These are phyloP conservation scores for Ramularia collo-cygni DNA, from an alignment of 2,329 filamentous ascomycete genomes.

Conservation along the genomic window DNA sequence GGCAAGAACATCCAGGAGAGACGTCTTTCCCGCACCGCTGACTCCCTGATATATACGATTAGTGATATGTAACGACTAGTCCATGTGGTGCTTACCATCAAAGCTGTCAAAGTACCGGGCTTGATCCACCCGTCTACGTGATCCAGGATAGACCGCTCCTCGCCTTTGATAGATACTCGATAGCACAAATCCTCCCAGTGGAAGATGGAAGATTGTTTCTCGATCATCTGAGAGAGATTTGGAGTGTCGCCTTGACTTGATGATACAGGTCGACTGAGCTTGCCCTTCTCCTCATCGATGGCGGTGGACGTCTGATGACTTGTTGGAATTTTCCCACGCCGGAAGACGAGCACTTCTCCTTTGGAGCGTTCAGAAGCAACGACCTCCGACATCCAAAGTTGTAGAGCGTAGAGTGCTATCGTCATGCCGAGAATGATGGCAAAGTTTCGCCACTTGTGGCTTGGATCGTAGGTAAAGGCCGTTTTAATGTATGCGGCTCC, in stretches of 20 bases:
- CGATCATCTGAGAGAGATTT: slow-evolving; percentile 42
- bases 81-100: no score
- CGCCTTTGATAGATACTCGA: slow-evolving; percentile 70
- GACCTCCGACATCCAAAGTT: slow-evolving; percentile 40
- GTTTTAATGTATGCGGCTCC: slow-evolving; percentile 32
- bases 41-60: no score
- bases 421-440: slow-evolving; percentile 42
- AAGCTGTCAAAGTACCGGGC: slow-evolving; percentile 78
- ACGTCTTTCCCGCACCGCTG: slow-evolving; percentile 90
- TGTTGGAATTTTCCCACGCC: slow-evolving; percentile 39
- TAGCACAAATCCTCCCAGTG: slow-evolving; percentile 81
- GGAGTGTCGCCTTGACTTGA: slow-evolving; percentile 31
- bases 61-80: no score
- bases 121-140: slow-evolving; percentile 91
- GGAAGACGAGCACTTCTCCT: slow-evolving; percentile 46
- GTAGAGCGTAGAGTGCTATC: slow-evolving; percentile 36
- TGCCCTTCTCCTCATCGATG: slow-evolving; percentile 42
- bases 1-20: slow-evolving; percentile 77
- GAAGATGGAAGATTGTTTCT: slow-evolving; percentile 68
- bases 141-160: slow-evolving; percentile 69
- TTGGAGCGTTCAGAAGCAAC: slow-evolving; percentile 46
- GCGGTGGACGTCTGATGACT: no score
- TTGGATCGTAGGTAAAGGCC: slow-evolving; percentile 27
- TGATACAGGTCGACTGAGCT: slow-evolving; percentile 19
- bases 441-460: slow-evolving; percentile 44